These are phyloP conservation scores for Verticillium nonalfalfae DNA, from an alignment of 2,329 filamentous ascomycete genomes.

Conservation along the genomic window DNA sequence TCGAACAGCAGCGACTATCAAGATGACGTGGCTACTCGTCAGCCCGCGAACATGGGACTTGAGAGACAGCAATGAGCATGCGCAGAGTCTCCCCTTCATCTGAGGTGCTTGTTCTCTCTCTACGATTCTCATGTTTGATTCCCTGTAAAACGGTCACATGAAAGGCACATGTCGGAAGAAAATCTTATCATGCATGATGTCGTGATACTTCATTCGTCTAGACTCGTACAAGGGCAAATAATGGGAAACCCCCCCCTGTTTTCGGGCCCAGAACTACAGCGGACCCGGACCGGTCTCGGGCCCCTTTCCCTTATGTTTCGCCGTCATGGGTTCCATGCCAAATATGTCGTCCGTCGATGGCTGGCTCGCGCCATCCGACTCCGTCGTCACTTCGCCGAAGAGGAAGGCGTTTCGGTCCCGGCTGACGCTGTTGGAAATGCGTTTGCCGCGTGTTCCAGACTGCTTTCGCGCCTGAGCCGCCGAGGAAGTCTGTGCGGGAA, in stretches of 20 bases:
- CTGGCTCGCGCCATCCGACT: constrained; percentile 24
- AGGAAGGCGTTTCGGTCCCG: constrained; percentile 53
- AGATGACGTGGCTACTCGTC: no score
- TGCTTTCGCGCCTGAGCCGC: not conserved
- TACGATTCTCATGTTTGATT: no score
- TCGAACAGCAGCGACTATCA: no score
- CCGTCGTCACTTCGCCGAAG: constrained; percentile 46
- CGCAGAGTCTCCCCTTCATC: no score
- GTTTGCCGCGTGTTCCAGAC: constrained; percentile 24
- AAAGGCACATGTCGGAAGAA: not conserved
- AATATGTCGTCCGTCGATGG: constrained; percentile 45
- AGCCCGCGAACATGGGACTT: no score
- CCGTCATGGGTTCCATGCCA: constrained; percentile 42
- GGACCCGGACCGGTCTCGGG: not conserved
- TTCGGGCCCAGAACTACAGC: not conserved
- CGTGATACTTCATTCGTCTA: not conserved
- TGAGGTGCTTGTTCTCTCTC: no score
- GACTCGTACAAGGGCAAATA: not conserved
- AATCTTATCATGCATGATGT: not conserved
- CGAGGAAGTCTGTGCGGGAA: not conserved
- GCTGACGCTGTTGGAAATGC: constrained; percentile 34
- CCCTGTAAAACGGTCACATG: no score
- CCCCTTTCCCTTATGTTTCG: constrained; percentile 1
- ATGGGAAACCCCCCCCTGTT: not conserved
- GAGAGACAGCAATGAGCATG: no score